Evolutionary conservation across 2,329 filamentous ascomycete genomes (phyloP).

Genomic region (Alternaria metachromatica): DNA sequence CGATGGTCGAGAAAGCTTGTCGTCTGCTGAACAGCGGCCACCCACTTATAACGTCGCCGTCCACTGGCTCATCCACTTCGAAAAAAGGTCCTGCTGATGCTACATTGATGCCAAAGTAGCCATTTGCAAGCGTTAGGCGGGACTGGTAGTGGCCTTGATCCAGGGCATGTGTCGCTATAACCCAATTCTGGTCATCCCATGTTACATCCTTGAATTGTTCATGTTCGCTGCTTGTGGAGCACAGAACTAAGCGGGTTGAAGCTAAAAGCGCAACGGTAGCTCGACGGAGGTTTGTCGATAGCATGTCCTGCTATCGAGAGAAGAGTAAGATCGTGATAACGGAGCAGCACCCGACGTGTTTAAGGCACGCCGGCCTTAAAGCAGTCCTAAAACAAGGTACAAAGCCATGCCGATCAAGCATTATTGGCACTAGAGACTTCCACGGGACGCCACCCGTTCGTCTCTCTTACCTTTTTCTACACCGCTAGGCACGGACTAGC

Average conservation of each 20-base stretch:
- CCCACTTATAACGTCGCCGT: conserved; percentile 64
- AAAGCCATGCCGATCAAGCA: conserved; percentile 10
- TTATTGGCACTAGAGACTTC: neutral
- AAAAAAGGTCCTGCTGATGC: conserved; percentile 69
- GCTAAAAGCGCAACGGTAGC: conserved; percentile 18
- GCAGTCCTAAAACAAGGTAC: conserved; percentile 14
- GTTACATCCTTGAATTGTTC: conserved; percentile 53
- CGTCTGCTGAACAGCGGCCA: conserved; percentile 71
- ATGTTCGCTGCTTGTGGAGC: conserved; percentile 29
- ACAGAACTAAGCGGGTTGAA: conserved; percentile 6
- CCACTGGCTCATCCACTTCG: conserved; percentile 60
- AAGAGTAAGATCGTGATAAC: neutral
- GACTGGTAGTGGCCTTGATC: conserved; percentile 67
- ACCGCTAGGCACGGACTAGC: conserved; percentile 11
- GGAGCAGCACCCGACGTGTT: neutral
- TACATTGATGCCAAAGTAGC: conserved; percentile 69
- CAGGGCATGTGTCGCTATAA: conserved; percentile 59
- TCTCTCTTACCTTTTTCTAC: conserved; percentile 11
- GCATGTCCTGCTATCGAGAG: conserved; percentile 6
- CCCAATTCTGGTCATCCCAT: conserved; percentile 67
- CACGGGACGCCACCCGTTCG: conserved; percentile 4
- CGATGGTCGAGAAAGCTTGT: conserved; percentile 71
- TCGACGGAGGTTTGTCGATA: conserved; percentile 2
- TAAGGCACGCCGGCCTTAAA: conserved; percentile 11
- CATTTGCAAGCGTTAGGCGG: conserved; percentile 62